A percentile compares a stretch with the other conserved stretches of the same genome.
phyloP scores from a whole-genome alignment of 192 early-diverging fungal species.

The Podila verticillata region DNA sequence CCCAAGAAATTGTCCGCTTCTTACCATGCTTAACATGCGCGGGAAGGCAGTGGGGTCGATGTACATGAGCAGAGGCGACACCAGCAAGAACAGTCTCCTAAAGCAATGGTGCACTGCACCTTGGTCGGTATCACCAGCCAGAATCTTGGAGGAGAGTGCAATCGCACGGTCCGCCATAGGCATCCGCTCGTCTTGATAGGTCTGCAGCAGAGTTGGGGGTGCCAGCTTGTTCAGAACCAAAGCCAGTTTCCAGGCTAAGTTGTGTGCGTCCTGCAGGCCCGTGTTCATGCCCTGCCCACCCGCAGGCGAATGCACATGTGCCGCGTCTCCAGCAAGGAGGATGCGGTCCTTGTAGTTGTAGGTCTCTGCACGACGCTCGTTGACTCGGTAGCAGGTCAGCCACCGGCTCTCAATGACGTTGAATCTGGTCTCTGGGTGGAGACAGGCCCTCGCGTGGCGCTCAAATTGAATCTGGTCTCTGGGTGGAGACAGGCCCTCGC shows the following conservation, averaged over 20 bases:
- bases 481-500: slow-evolving; percentile 2
- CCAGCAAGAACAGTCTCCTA: too few species aligned
- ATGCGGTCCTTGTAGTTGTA: slow-evolving; percentile 43
- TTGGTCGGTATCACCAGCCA: too few species aligned
- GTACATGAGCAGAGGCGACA: too few species aligned
- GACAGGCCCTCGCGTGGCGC: slow-evolving; percentile 3
- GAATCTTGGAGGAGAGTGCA: not conserved
- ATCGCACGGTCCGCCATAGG: slow-evolving; percentile 33
- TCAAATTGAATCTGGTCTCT: slow-evolving; percentile 7
- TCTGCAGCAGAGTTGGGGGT: slow-evolving; percentile 8
- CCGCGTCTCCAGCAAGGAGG: slow-evolving; percentile 58
- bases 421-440: slow-evolving; percentile 4
- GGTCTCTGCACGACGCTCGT: slow-evolving; percentile 25
- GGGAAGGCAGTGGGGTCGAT: too few species aligned
- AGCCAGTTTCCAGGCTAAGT: slow-evolving; percentile 59
- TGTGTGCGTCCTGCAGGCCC: slow-evolving; percentile 55
- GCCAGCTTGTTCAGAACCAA: slow-evolving; percentile 31
- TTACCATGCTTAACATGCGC: too few species aligned
- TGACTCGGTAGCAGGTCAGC: slow-evolving; percentile 29
- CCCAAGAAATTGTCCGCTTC: too few species aligned
- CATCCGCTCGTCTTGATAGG: slow-evolving; percentile 27
- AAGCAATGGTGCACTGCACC: too few species aligned
- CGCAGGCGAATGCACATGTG: slow-evolving; percentile 54
- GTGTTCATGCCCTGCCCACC: slow-evolving; percentile 54
- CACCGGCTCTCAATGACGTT: slow-evolving; percentile 10